Conservation (phyloP, 805 yeast species). For the Cyberlindnera sargentensis region DNA sequence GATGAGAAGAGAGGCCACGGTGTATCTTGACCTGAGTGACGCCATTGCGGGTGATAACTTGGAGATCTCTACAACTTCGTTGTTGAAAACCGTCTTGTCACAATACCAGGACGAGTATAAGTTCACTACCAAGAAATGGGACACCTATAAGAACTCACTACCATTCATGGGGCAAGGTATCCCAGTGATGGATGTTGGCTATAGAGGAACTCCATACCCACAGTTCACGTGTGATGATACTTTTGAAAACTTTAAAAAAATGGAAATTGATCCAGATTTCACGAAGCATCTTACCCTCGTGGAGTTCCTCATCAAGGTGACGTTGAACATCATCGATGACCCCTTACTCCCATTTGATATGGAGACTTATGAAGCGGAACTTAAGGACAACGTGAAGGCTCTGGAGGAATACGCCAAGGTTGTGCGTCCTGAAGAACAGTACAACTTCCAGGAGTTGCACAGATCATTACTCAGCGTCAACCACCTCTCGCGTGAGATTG, state of each 20-base stretch:
- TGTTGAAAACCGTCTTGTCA: conserved; percentile 8
- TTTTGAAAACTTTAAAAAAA: conserved; percentile 44
- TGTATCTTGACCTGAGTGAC: conserved; percentile 71
- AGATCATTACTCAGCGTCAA: conserved; percentile 31
- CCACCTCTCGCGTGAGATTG: conserved; percentile 40
- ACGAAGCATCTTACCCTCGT: conserved; percentile 48
- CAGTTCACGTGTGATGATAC: conserved; percentile 57
- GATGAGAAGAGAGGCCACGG: conserved; percentile 52
- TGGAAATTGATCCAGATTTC: conserved; percentile 49
- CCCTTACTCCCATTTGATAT: conserved; percentile 73
- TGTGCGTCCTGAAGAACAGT: conserved; percentile 14
- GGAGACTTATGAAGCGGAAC: conserved; percentile 34
- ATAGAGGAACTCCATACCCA: conserved; percentile 34
- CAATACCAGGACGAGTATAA: conserved; percentile 44
- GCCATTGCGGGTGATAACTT: conserved; percentile 47
- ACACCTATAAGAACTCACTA: conserved; percentile 52
- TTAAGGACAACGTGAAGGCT: conserved; percentile 40
- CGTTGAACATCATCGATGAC: conserved; percentile 58
- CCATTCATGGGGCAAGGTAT: conserved; percentile 63
- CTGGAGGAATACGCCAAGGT: conserved; percentile 33
- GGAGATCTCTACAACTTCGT: conserved; percentile 35
- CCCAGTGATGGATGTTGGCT: conserved; percentile 60
- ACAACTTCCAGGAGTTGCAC: conserved; percentile 25
- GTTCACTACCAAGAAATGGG: conserved; percentile 30
- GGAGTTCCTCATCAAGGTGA: conserved; percentile 44